phyloP scores from a whole-genome alignment of 2,329 filamentous ascomycete species.

The Aplosporella prunicola region DNA sequence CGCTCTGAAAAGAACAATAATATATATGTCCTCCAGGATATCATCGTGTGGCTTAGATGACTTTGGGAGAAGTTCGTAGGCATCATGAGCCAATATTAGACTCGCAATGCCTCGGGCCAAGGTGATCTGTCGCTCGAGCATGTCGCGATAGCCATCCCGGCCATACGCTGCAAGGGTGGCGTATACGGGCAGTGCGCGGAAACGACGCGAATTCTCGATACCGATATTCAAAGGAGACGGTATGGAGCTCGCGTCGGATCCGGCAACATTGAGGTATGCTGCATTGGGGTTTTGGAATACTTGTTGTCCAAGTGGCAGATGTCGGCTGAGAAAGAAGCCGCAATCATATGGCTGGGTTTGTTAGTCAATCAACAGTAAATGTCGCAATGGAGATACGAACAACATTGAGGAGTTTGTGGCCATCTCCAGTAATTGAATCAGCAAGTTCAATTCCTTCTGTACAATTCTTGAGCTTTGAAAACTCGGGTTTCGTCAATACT shows the following conservation, averaged over 20 bases:
- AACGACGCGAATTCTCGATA: constrained; percentile 83
- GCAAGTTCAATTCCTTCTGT: constrained; percentile 64
- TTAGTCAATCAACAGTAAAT: constrained; percentile 3
- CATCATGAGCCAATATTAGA: constrained; percentile 51
- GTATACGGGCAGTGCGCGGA: constrained; percentile 84
- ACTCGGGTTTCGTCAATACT: constrained; percentile 51
- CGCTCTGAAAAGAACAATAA: constrained; percentile 71
- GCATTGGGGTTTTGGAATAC: constrained; percentile 81
- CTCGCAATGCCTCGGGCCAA: constrained; percentile 59
- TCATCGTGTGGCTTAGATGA: constrained; percentile 27
- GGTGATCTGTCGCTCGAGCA: constrained; percentile 63
- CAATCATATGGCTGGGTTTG: constrained; percentile 67
- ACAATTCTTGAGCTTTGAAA: constrained; percentile 43
- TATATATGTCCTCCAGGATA: constrained; percentile 48
- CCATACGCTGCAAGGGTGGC: constrained; percentile 70
- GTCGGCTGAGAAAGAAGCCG: constrained; percentile 75
- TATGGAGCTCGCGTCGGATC: constrained; percentile 38
- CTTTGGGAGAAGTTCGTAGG: constrained; percentile 58
- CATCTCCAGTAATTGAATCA: constrained; percentile 79
- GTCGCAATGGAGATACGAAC: constrained; percentile 39
- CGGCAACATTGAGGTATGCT: constrained; percentile 54
- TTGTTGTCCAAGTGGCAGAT: constrained; percentile 46
- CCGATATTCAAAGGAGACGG: constrained; percentile 80
- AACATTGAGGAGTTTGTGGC: constrained; percentile 88
- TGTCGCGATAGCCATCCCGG: constrained; percentile 53